Conservation (phyloP, 148 eudicot genomes). For the Euryodendron excelsum region DNA sequence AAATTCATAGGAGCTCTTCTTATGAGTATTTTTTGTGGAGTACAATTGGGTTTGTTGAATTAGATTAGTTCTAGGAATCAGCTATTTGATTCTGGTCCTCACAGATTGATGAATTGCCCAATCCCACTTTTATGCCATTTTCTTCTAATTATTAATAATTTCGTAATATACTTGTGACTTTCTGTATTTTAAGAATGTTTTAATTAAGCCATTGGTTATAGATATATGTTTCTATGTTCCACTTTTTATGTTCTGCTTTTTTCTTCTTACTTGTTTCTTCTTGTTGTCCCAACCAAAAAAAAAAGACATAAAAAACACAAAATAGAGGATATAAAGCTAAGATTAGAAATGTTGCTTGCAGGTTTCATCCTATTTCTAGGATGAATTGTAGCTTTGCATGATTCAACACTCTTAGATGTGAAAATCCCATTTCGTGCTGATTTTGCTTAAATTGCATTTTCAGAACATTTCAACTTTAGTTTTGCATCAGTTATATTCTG, state of each 20-base stretch:
- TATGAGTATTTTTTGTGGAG: background rate
- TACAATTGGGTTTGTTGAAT: slow-evolving; percentile 7
- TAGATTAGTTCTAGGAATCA: background rate
- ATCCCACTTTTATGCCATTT: background rate
- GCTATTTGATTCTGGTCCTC: background rate
- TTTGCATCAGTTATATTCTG: background rate
- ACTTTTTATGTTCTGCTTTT: too few species aligned
- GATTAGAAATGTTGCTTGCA: too few species aligned
- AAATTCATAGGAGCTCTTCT: background rate
- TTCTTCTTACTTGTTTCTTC: too few species aligned
- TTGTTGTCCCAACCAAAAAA: too few species aligned
- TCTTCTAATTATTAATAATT: background rate
- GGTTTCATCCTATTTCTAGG: background rate
- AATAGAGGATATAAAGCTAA: too few species aligned
- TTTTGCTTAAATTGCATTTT: background rate
- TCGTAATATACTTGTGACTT: background rate
- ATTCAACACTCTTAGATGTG: background rate
- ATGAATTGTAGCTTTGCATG: background rate
- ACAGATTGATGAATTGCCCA: too few species aligned
- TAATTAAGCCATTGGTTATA: too few species aligned
- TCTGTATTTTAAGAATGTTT: too few species aligned
- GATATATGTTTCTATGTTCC: too few species aligned
- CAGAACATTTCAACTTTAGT: background rate
- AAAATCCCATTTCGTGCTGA: background rate
- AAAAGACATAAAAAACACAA: too few species aligned